These are phyloP conservation scores for Begonia fuchsioides DNA, from an alignment of 306 rosid species.

Conservation along the genomic window DNA sequence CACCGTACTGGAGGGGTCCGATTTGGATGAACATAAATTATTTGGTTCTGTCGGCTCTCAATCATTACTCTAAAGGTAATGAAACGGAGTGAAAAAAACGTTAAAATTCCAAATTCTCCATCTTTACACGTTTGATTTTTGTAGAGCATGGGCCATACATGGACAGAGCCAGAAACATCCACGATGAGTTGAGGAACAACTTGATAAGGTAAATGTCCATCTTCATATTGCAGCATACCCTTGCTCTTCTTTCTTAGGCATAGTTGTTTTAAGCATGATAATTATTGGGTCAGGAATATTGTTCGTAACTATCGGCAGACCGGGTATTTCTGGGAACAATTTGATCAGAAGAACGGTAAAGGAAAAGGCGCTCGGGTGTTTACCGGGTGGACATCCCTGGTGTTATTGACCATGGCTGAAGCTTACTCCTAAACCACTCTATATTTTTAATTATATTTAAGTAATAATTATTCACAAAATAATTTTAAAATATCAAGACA, in stretches of 20 bases:
- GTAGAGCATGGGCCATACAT: conserved; percentile 69
- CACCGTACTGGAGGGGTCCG: conserved; percentile 95
- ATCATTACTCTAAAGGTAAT: conserved; percentile 68
- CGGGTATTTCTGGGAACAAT: conserved; percentile 89
- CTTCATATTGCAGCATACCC: too few species aligned
- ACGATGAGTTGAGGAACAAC: conserved; percentile 55
- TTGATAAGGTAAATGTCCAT: conserved; percentile 40
- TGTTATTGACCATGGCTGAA: conserved; percentile 74
- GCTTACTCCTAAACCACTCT: conserved; percentile 24
- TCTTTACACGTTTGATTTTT: conserved; percentile 1
- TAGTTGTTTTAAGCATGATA: too few species aligned
- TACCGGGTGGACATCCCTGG: conserved; percentile 92
- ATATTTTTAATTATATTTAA: too few species aligned
- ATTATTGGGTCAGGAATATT: conserved; percentile 31
- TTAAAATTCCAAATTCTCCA: neutral
- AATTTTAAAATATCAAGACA: too few species aligned
- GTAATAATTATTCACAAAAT: too few species aligned
- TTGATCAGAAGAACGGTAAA: conserved; percentile 61
- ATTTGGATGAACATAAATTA: conserved; percentile 30
- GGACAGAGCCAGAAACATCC: conserved; percentile 51
- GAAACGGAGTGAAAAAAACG: neutral
- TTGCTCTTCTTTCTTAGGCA: too few species aligned
- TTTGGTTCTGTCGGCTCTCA: conserved; percentile 69
- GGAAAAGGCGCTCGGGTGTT: conserved; percentile 82
- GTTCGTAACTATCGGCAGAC: conserved; percentile 48